These are phyloP conservation scores for Clarireedia hainanense DNA, from an alignment of 2,329 filamentous ascomycete species.

Conservation along the genomic window DNA sequence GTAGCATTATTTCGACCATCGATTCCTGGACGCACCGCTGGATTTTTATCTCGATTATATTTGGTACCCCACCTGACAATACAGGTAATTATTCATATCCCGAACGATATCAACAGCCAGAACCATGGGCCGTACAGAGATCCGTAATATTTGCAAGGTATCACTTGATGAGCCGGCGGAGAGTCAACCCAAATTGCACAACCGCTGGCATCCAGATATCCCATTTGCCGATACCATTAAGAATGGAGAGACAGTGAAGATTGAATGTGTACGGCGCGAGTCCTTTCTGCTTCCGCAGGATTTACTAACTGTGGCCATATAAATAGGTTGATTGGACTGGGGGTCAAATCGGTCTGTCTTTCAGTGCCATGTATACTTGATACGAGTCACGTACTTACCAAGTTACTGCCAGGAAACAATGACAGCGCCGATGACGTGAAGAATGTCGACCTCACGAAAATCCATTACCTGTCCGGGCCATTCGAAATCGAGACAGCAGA, in stretches of 20 bases:
- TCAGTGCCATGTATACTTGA: not conserved
- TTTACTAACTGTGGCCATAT: not conserved
- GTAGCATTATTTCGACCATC: not conserved
- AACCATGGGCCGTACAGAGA: slow-evolving; percentile 42
- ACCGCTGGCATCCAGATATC: slow-evolving; percentile 89
- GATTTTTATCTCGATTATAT: not conserved
- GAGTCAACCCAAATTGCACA: slow-evolving; percentile 66
- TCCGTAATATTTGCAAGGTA: slow-evolving; percentile 67
- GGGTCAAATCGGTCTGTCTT: slow-evolving; percentile 68
- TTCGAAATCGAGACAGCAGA: slow-evolving; percentile 80
- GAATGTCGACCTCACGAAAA: slow-evolving; percentile 73
- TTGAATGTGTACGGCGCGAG: slow-evolving; percentile 56
- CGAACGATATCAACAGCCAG: not conserved
- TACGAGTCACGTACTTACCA: not conserved
- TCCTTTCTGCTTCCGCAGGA: no score
- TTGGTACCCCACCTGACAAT: not conserved
- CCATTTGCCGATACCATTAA: slow-evolving; percentile 66
- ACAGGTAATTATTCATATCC: not conserved
- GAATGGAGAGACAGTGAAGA: slow-evolving; percentile 82
- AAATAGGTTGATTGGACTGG: slow-evolving; percentile 43
- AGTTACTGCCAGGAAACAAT: slow-evolving; percentile 51
- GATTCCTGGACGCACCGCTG: no score
- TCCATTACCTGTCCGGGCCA: slow-evolving; percentile 84
- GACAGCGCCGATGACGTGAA: slow-evolving; percentile 84
- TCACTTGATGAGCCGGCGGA: slow-evolving; percentile 63